Evolutionary conservation across 306 rosid species (phyloP), one percentile per base, ranked within the genome.

Genomic region (Cyamopsis tetragonoloba): DNA sequence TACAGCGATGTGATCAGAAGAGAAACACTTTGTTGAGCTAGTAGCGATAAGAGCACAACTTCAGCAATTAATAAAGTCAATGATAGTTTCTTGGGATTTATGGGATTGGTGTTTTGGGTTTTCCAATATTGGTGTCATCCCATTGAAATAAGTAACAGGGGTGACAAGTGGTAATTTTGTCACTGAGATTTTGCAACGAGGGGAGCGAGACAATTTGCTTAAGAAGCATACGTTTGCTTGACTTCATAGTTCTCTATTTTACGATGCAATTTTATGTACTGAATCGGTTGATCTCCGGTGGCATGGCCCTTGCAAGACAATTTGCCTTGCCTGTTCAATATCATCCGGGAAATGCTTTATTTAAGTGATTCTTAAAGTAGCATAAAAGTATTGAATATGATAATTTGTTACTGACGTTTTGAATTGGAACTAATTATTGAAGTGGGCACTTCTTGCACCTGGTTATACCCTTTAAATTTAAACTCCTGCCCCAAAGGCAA

Each of bases 31-130:
- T 72, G 56, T 46, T 66, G 83, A 75, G 64, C 61, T 35, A 61
- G 72, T 51, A 62, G 53, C 72, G 39, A 28, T 77, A 62, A 18
- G 80, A 47, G 61, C 17, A 19, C 66, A 24, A 62, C 44, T 70
- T 65, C 44, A 53, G 79, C 72, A 54, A 68, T 72, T 49, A 77
- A 50, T 77, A 41, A 73, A 77, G 85, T 48, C 61, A 61, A 62
- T 62, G 30, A 17, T 57, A 55, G 57, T 68, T 68, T 70, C 10
- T 48, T 62, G 74, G 70, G 65, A 72, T 65, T 48, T 37, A 13
- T 38, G 43, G 28, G 55, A 61, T 58, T 41, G 38, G 30, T 50
- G 44, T 57, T 13, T 15, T 49, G 55, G 56, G 42, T 49, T 68
- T 32, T 17, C 6, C 30, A 43, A 28, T 48, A 35, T 17, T 59